Percentiles rank a stretch among this genome's conserved stretches.
These are phyloP conservation scores for Fraxinus albicans DNA, from an alignment of 305 asterid genomes.

Conservation along the genomic window DNA sequence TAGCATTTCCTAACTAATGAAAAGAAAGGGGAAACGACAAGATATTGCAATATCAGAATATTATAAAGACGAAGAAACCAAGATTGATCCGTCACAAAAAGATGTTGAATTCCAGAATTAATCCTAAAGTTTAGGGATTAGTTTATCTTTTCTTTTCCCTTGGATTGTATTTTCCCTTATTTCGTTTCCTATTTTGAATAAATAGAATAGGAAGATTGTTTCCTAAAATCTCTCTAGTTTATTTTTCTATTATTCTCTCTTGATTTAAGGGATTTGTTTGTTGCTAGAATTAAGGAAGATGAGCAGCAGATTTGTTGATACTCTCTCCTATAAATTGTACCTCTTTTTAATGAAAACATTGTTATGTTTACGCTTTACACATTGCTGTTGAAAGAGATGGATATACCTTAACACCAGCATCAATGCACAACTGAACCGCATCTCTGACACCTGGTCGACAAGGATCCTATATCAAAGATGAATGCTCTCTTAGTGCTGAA, in stretches of 20 bases:
- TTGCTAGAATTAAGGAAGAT: neutral
- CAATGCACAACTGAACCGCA: conserved; percentile 72
- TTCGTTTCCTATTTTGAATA: neutral
- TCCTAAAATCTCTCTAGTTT: neutral
- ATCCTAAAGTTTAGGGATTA: neutral
- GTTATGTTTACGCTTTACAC: neutral
- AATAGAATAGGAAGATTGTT: neutral
- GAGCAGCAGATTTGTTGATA: neutral
- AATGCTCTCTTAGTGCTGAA: conserved; percentile 12
- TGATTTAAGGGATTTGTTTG: neutral
- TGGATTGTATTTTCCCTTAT: neutral
- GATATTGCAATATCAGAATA: neutral
- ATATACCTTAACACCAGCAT: conserved; percentile 92
- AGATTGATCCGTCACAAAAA: neutral
- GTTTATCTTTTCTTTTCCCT: neutral
- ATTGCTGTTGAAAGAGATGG: neutral
- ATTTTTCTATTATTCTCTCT: neutral
- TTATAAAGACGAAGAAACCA: neutral
- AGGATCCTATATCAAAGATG: conserved; percentile 68
- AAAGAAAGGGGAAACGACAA: neutral
- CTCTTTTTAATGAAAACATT: too few species aligned
- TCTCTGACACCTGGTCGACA: conserved; percentile 81
- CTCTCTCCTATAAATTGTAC: neutral
- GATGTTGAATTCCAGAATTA: neutral
- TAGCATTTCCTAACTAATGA: neutral